Percentiles rank a stretch among this genome's conserved stretches.
Evolutionary conservation across 2,329 filamentous ascomycete genomes (phyloP).

Genomic region (Xylariales sp.): DNA sequence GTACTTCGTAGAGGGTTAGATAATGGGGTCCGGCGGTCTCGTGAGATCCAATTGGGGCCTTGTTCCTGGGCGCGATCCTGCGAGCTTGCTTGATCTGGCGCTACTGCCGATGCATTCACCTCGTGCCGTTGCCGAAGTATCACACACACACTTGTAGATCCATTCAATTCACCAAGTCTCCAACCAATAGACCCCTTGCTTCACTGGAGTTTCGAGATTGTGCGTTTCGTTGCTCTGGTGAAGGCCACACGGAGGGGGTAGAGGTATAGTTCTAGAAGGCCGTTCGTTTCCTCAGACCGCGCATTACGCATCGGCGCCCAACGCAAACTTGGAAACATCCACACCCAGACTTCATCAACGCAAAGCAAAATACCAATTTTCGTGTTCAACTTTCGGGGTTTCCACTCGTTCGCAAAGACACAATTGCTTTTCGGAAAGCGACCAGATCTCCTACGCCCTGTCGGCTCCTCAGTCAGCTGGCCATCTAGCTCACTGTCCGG

Average conservation of each 20-base stretch:
- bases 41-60: background rate
- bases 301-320: constrained; percentile 10
- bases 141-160: too few species aligned
- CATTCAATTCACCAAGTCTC: too few species aligned
- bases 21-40: background rate
- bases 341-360: constrained; percentile 5
- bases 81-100: too few species aligned
- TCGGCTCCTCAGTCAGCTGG: background rate
- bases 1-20: too few species aligned
- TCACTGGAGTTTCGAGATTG: background rate
- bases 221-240: background rate
- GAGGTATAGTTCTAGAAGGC: too few species aligned
- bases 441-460: background rate
- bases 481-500: background rate
- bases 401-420: background rate
- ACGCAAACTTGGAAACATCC: constrained; percentile 3
- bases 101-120: too few species aligned
- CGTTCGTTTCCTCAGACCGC: too few species aligned
- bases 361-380: background rate
- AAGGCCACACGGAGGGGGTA: too few species aligned
- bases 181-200: background rate
- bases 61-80: background rate
- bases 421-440: background rate
- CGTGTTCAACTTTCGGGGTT: background rate
- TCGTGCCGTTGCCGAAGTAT: too few species aligned